Evolutionary conservation across 2,329 filamentous ascomycete species (phyloP), one percentile per base, ranked within the genome.

Genomic region (Paraphaeosphaeria sporulosa): DNA sequence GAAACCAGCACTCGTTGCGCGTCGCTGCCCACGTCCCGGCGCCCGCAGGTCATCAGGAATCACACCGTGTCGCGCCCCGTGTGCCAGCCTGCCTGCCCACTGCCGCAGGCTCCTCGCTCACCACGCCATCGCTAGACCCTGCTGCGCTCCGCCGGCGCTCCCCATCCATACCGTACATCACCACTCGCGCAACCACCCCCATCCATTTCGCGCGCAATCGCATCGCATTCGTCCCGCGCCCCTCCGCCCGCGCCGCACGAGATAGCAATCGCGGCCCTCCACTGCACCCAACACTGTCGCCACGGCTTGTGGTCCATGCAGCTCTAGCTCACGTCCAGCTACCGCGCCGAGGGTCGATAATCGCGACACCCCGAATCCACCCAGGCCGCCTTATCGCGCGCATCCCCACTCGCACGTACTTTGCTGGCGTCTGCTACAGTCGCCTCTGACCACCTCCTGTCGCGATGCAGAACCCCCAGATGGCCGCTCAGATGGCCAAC

Each of bases 401-500:
- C 65, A 64, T 13, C 30, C 44, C 49, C 23, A 21, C 12, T 27
- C 15, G n/a, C 48, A 55, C 43, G 62, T 54, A 50, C 62, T 15
- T 40, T 62, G 62, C 63, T n/a, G 38, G 38, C 38, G 38, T n/a
- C 38, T 40, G 38, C 61, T 66, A 59, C 64, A 54, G 64, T 59
- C 57, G 49, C 64, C 48, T 36, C n/a, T 32, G 54, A 46, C 36
- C 44, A 32, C 30, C 38, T 50, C 60, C 57, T 60, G 62, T 56
- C 66, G 69, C 71, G 61, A 77, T 77, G 75, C 75, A 77, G 74
- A 78, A 71, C 72, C 73, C 68, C 86, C 82, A 82, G 78, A 77
- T 89, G 86, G 81, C 85, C 70, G 83, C 86, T 73, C 38, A 40
- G 38, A 91, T 93, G 88, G 85, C 84, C 73, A 81, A 79, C 74